Conservation (phyloP, 495 filamentous ascomycete genomes). For the Viridothelium virens region DNA sequence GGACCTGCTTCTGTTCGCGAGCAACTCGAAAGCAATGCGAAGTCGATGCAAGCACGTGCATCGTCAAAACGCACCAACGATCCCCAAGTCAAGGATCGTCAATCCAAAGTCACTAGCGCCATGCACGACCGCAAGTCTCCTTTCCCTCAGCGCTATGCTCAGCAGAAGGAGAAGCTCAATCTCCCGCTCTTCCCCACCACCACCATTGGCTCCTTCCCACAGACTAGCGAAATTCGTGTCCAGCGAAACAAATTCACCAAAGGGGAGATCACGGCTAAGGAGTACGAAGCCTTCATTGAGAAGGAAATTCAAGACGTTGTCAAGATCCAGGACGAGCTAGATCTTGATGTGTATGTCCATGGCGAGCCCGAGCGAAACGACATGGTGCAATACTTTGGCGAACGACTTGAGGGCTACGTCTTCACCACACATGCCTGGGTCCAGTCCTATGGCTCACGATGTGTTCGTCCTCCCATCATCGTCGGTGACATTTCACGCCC, state of each 20-base stretch:
- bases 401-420: conserved; percentile 90
- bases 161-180: conserved; percentile 79
- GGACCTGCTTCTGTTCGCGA: conserved; percentile 77
- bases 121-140: conserved; percentile 87
- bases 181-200: conserved; percentile 97
- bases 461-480: conserved; percentile 94
- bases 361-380: conserved; percentile 99
- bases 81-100: conserved; percentile 89
- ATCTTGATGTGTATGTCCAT: conserved; percentile 92
- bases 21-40: conserved; percentile 88
- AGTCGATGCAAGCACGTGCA: conserved; percentile 78
- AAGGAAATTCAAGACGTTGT: conserved; percentile 90
- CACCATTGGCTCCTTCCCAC: conserved; percentile 98
- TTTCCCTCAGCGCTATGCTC: conserved; percentile 72
- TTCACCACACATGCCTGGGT: conserved; percentile 99
- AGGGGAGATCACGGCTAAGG: conserved; percentile 78
- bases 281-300: conserved; percentile 98
- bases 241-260: conserved; percentile 97
- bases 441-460: conserved; percentile 94
- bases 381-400: conserved; percentile 99
- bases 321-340: conserved; percentile 95
- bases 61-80: conserved; percentile 93
- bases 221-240: conserved; percentile 96
- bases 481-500: conserved; percentile 97
- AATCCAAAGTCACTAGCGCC: conserved; percentile 70